Evolutionary conservation across 352 stramenopile genomes (phyloP), one percentile per base, ranked within the genome.

Genomic region (Phytophthora litchii): DNA sequence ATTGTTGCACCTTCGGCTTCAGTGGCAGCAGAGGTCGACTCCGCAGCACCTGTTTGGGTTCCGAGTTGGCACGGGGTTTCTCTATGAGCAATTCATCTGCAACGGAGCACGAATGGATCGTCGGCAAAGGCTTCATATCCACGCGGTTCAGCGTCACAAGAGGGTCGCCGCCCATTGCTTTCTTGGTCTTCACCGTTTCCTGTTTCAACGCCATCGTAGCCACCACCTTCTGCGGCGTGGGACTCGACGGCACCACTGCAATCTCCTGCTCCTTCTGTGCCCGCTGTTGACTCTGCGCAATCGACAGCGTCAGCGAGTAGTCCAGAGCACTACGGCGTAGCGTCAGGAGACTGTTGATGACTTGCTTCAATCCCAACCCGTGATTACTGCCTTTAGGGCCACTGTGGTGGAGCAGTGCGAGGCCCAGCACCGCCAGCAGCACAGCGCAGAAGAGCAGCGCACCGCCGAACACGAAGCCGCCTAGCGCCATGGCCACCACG

Each of bases 241-340:
- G 46, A 20, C 25, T 42, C 0, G 56, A 40, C 19, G 72, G 55
- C 29, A 67, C 53, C 32, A 69, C 45, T 4, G 70, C 46, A 16
- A 64, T 62, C 19, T 74, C 40, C 43, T 64, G 40, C 34, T 78
- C 44, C 6, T 76, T 35, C 12, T 52, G 23, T 10, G 56, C 14
- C 17, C 16, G 38, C 41, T 46, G 41, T 14, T 50, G 29, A 48
- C 72, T 82, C 32, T 80, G 75, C 7, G 70, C 74, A 23, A 85
- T 83, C 8, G 78, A 88, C 11, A 88, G 61, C 20, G 78, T 88
- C 40, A 85, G 67, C 35, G 68, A 80, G 50, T 83, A 88, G 60
- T 83, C 77, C 16, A 85, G 43, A 17, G 61, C 73, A 32, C 70
- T 80, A 34, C 76, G 78, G 17, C 73, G 72, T 16, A 88, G 64